Percentiles rank a stretch among this genome's conserved stretches.
These are phyloP conservation scores for Kentomonas sorsogonicus DNA, from an alignment of 208 protist species.

Conservation along the genomic window DNA sequence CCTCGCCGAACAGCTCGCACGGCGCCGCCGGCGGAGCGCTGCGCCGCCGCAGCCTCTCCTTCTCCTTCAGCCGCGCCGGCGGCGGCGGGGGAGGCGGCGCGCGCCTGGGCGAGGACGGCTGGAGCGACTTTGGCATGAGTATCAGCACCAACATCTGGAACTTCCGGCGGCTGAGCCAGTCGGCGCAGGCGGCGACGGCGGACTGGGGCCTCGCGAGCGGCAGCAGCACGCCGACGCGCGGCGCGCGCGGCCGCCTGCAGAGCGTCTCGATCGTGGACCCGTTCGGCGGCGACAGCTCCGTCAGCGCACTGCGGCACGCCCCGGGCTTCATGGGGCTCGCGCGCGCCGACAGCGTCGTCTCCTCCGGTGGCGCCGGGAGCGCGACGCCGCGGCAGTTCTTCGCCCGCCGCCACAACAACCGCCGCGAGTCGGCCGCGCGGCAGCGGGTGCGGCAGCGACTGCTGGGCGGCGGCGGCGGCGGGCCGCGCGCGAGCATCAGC, in stretches of 20 bases:
- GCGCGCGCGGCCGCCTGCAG: too few relatives aligned
- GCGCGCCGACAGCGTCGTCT: neutral
- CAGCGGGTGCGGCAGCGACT: neutral
- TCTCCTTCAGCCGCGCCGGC: neutral
- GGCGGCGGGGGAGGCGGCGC: neutral
- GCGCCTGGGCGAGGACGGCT: slow-evolving; percentile 10
- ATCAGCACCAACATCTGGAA: slow-evolving; percentile 15
- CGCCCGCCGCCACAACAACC: neutral
- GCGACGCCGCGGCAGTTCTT: slow-evolving; percentile 1
- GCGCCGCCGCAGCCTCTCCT: neutral
- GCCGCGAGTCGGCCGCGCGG: neutral
- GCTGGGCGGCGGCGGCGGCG: neutral
- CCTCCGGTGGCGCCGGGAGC: neutral
- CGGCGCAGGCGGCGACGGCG: neutral
- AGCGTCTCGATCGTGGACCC: too few relatives aligned
- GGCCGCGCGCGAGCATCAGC: neutral
- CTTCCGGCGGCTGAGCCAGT: slow-evolving; percentile 12
- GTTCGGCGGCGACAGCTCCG: too few relatives aligned
- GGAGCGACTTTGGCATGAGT: slow-evolving; percentile 22
- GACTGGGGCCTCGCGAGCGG: slow-evolving; percentile 2
- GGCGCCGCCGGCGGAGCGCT: neutral
- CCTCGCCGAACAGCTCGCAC: too few relatives aligned
- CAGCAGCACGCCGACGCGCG: too few relatives aligned
- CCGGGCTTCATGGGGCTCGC: neutral
- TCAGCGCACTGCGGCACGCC: too few relatives aligned